Conservation (phyloP, 2,329 filamentous ascomycete species). For the Dothiorella sarmentorum region DNA sequence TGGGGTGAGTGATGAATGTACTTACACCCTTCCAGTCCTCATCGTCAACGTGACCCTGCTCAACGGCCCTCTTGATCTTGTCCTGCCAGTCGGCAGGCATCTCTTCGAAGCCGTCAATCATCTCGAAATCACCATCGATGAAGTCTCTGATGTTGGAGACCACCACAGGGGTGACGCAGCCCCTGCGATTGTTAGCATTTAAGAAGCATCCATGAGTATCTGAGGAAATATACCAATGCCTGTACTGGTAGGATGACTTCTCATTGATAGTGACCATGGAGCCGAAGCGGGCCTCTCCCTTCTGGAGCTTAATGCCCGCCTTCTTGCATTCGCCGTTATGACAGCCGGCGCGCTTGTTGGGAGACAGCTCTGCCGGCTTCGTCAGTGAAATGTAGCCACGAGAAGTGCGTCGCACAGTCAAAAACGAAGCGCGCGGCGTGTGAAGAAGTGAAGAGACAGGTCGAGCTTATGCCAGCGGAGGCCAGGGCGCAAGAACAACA, state of each 20-base stretch:
- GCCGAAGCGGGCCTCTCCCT: constrained; percentile 76
- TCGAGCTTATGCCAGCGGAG: background rate
- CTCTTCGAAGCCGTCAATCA: constrained; percentile 79
- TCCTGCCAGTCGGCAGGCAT: constrained; percentile 64
- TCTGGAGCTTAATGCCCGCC: constrained; percentile 64
- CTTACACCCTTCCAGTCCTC: constrained; percentile 87
- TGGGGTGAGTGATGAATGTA: constrained; percentile 21
- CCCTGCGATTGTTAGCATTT: constrained; percentile 55
- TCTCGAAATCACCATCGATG: constrained; percentile 58
- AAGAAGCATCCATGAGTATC: background rate
- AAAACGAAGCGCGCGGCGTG: background rate
- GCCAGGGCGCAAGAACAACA: background rate
- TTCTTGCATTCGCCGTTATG: constrained; percentile 71
- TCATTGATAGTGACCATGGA: constrained; percentile 62
- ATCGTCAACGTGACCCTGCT: constrained; percentile 75
- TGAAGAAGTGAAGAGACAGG: background rate
- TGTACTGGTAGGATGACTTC: constrained; percentile 69
- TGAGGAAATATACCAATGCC: constrained; percentile 69
- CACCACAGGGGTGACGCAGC: constrained; percentile 77
- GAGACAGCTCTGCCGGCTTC: constrained; percentile 61
- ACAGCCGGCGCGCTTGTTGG: constrained; percentile 70
- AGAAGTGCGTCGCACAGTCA: background rate
- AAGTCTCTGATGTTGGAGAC: constrained; percentile 62
- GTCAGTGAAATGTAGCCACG: constrained; percentile 8
- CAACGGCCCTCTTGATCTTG: constrained; percentile 70